Conservation (phyloP, 352 stramenopile species). For the Globisporangium megalacanthum region DNA sequence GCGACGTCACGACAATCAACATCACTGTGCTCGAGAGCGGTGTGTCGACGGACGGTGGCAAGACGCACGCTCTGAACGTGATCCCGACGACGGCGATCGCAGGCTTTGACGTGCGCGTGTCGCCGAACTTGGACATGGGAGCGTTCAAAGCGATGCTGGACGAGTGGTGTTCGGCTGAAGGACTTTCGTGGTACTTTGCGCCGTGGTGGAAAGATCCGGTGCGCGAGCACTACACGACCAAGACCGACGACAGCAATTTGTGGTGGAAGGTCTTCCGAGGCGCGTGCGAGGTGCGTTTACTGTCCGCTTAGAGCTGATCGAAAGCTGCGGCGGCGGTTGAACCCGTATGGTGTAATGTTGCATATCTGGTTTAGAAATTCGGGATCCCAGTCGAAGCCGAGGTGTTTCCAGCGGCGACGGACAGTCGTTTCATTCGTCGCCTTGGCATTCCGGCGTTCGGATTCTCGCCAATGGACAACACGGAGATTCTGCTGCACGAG, state of each 20-base stretch:
- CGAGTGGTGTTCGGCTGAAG: conserved; percentile 79
- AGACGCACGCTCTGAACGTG: conserved; percentile 89
- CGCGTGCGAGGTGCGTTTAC: conserved; percentile 26
- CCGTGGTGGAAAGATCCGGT: conserved; percentile 24
- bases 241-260: conserved; percentile 34
- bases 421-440: conserved; percentile 88
- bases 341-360: too few species aligned
- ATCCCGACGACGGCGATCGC: conserved; percentile 88
- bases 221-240: conserved; percentile 50
- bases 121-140: conserved; percentile 67
- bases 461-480: conserved; percentile 93
- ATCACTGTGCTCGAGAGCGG: conserved; percentile 89
- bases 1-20: conserved; percentile 94
- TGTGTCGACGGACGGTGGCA: conserved; percentile 68
- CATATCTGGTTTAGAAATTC: too few species aligned
- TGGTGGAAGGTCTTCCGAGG: conserved; percentile 42
- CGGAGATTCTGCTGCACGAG: conserved; percentile 92
- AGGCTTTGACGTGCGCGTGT: conserved; percentile 93
- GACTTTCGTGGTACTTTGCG: conserved; percentile 69
- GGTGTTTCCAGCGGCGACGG: conserved; percentile 92
- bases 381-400: conserved; percentile 64
- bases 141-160: conserved; percentile 86
- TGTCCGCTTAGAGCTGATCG: too few species aligned
- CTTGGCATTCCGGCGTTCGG: conserved; percentile 90
- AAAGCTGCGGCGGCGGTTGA: too few species aligned